phyloP scores from a whole-genome alignment of 2,329 filamentous ascomycete genomes.

The Chaetomium strumarium region DNA sequence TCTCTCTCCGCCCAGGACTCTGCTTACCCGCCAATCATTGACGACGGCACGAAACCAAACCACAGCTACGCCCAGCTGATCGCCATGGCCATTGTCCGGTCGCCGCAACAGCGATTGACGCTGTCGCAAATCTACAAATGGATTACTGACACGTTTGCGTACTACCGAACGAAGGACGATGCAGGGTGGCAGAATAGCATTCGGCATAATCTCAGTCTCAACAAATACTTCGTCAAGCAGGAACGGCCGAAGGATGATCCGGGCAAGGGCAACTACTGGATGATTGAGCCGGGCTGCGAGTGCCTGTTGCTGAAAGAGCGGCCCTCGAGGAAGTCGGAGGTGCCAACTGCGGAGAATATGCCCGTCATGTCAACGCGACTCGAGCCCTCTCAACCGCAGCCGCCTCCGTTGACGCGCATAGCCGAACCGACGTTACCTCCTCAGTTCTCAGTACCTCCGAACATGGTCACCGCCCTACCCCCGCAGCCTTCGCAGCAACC shows the following conservation, averaged over 20 bases:
- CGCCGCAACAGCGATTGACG: slow-evolving; percentile 75
- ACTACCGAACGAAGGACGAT: slow-evolving; percentile 71
- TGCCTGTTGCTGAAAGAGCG: slow-evolving; percentile 86
- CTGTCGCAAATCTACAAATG: slow-evolving; percentile 97
- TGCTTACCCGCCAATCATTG: slow-evolving; percentile 74
- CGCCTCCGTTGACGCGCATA: slow-evolving; percentile 24
- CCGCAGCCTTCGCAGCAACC: slow-evolving; percentile 23
- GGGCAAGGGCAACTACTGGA: slow-evolving; percentile 97
- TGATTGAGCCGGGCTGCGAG: slow-evolving; percentile 85
- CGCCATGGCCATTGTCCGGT: slow-evolving; percentile 91
- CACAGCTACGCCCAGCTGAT: slow-evolving; percentile 95
- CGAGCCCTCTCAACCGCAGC: slow-evolving; percentile 42
- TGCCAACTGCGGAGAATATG: slow-evolving; percentile 50
- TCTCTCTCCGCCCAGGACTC: slow-evolving; percentile 64
- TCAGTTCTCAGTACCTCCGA: slow-evolving; percentile 34
- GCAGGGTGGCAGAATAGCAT: slow-evolving; percentile 99
- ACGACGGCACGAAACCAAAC: slow-evolving; percentile 82
- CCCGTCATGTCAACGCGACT: slow-evolving; percentile 53
- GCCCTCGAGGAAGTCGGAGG: slow-evolving; percentile 51
- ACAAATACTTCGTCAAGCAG: slow-evolving; percentile 94
- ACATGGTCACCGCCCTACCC: slow-evolving; percentile 36
- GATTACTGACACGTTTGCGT: slow-evolving; percentile 92
- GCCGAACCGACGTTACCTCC: slow-evolving; percentile 45
- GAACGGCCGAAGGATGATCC: slow-evolving; percentile 95
- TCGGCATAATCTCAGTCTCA: slow-evolving; percentile 91